Evolutionary conservation across 371 early-diverging fungal genomes (phyloP), one percentile per base, ranked within the genome.

Genomic region (Dichotomocladium elegans): DNA sequence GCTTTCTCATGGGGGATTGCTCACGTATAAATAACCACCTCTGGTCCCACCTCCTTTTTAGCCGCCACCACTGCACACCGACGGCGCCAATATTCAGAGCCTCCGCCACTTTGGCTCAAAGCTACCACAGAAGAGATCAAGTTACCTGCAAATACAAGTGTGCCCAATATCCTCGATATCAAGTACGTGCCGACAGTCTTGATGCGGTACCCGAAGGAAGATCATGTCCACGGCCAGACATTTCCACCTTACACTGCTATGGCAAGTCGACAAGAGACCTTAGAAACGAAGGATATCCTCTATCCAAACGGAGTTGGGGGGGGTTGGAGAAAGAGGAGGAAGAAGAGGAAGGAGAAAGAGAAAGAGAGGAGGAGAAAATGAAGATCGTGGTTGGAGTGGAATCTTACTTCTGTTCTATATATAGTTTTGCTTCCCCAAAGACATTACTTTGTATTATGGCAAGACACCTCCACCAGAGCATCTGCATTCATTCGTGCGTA

Each of bases 381-480:
- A n/a, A n/a, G n/a, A n/a, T n/a, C n/a, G n/a, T n/a, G n/a, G n/a
- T n/a, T n/a, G n/a, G n/a, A n/a, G n/a, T n/a, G n/a, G n/a, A 6
- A 3, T 42, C 42, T 42, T 21, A 21, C 7, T 25, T 1, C 28
- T 50, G 37, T 22, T 35, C 40, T 62, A 12, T 29, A 1, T 26
- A 15, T 55, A 91, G 91, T 90, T 91, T 70, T 89, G 89, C 51
- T 91, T 89, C 63, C 92, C 92, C 11, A 81, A 75, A 59, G 84
- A 87, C 43, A 60, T 90, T 2, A 60, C 68, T 2, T 69, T 91
- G 17, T 59, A 60, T 29, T 63, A 79, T 42, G 76, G 71, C 17
- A 70, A 77, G 6, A 70, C 69, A 11, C 72, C 75, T 8, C 90
- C 89, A 1, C 66, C 83, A 19, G 81, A 82, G 30, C 83, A 79